These are phyloP conservation scores for Pseudisothecium myosuroides DNA, from an alignment of 225 moss, liverwort and hornwort genomes.

Conservation along the genomic window DNA sequence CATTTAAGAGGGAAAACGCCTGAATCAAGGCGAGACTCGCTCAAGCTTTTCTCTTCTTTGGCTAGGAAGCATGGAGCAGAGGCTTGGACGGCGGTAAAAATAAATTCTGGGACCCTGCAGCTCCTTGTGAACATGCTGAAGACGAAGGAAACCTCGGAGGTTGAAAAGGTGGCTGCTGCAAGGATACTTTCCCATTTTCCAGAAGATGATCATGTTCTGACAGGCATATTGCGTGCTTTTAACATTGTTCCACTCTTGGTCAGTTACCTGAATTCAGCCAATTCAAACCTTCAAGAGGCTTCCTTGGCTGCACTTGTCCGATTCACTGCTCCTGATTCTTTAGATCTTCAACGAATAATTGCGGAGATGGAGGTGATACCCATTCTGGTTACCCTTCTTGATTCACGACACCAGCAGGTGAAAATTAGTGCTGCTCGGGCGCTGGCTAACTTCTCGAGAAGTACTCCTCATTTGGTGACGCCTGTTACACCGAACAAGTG, in stretches of 20 bases:
- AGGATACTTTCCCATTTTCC: constrained; percentile 66
- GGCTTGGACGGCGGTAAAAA: constrained; percentile 34
- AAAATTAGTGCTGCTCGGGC: constrained; percentile 50
- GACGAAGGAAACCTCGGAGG: neutral
- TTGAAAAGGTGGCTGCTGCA: constrained; percentile 40
- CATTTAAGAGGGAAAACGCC: constrained; percentile 6
- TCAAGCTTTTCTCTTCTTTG: constrained; percentile 54
- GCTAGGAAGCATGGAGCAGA: constrained; percentile 39
- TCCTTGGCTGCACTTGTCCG: constrained; percentile 58
- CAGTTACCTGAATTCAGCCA: constrained; percentile 11
- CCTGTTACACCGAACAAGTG: constrained; percentile 28
- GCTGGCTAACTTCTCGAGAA: constrained; percentile 56
- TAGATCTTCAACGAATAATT: constrained; percentile 37
- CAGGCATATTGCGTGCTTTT: constrained; percentile 7
- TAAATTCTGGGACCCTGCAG: constrained; percentile 15
- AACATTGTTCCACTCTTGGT: constrained; percentile 45
- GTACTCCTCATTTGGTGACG: constrained; percentile 18
- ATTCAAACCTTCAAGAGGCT: constrained; percentile 43
- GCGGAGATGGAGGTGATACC: constrained; percentile 52
- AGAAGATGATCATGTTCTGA: constrained; percentile 33
- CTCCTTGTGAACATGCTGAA: constrained; percentile 38
- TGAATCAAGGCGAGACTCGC: constrained; percentile 48
- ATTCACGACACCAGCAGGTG: constrained; percentile 31
- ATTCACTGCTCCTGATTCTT: constrained; percentile 32
- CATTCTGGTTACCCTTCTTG: constrained; percentile 32